phyloP scores from a whole-genome alignment of 805 yeast genomes.

The Wickerhamiella cacticola region DNA sequence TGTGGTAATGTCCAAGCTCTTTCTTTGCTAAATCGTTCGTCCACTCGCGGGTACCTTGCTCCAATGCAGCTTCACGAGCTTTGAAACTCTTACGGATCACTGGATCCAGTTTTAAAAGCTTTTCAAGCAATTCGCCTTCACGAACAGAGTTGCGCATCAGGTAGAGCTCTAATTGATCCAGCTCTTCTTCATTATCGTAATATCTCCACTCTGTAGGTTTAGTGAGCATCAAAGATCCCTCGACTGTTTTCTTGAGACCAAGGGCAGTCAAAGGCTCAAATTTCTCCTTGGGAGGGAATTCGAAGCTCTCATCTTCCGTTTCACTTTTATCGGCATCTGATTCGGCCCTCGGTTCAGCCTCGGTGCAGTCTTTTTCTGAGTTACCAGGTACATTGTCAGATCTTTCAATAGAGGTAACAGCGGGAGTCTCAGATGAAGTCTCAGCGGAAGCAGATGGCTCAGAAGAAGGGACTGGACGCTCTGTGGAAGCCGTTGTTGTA shows the following conservation, averaged over 20 bases:
- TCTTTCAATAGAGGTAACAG: too few species aligned
- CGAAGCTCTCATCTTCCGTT: slow-evolving; percentile 1
- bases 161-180: slow-evolving; percentile 14
- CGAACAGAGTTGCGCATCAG: slow-evolving; percentile 16
- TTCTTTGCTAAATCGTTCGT: slow-evolving; percentile 10
- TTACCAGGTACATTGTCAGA: too few species aligned
- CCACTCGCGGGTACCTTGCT: slow-evolving; percentile 7
- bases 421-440: too few species aligned
- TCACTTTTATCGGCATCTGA: not conserved
- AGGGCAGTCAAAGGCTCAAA: slow-evolving; percentile 5
- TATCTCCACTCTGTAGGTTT: slow-evolving; percentile 21
- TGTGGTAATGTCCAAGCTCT: slow-evolving; percentile 11
- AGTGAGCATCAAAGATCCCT: slow-evolving; percentile 12
- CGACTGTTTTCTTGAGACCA: slow-evolving; percentile 15
- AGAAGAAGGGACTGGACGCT: too few species aligned
- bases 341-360: too few species aligned
- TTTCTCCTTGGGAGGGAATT: not conserved
- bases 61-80: slow-evolving; percentile 10
- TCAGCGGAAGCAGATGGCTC: too few species aligned
- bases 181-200: slow-evolving; percentile 19
- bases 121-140: slow-evolving; percentile 15
- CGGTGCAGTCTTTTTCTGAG: too few species aligned
- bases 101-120: slow-evolving; percentile 6
- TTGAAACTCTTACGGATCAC: slow-evolving; percentile 8
- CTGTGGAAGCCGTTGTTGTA: too few species aligned